Evolutionary conservation across 306 rosid genomes (phyloP).

Genomic region (Corylus avellana): DNA sequence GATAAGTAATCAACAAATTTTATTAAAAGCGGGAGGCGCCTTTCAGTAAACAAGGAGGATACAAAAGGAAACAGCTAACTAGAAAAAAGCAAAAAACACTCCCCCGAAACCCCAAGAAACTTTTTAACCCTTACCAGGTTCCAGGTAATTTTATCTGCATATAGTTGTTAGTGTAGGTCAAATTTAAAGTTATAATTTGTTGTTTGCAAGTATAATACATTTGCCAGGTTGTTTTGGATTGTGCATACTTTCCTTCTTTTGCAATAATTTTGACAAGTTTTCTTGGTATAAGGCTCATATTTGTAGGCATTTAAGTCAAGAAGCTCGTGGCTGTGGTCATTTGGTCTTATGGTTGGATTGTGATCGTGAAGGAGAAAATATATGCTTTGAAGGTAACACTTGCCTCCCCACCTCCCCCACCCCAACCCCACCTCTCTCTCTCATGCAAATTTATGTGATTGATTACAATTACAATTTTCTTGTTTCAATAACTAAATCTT

Average conservation of each 20-base stretch:
- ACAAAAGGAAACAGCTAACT: too few species aligned
- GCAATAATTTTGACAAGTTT: conserved; percentile 32
- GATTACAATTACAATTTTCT: not conserved
- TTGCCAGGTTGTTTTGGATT: not conserved
- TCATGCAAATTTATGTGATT: not conserved
- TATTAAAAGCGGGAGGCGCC: too few species aligned
- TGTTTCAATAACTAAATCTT: not conserved
- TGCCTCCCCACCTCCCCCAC: not conserved
- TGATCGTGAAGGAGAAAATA: conserved; percentile 98
- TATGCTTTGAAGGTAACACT: conserved; percentile 86
- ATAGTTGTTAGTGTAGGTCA: conserved; percentile 12
- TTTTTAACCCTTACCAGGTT: too few species aligned
- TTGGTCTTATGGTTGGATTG: conserved; percentile 96
- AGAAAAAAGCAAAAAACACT: too few species aligned
- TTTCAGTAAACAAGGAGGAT: too few species aligned
- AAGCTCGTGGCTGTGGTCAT: conserved; percentile 82
- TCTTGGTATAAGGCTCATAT: conserved; percentile 72
- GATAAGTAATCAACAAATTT: too few species aligned
- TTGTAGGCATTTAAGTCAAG: conserved; percentile 80
- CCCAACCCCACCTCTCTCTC: not conserved
- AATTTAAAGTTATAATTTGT: not conserved
- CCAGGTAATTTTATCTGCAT: conserved; percentile 17
- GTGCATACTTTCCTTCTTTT: conserved; percentile 1
- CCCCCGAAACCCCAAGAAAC: too few species aligned
- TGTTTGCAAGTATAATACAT: not conserved